Conservation (phyloP, 345 rosid species). For the Eucalyptus decipiens region DNA sequence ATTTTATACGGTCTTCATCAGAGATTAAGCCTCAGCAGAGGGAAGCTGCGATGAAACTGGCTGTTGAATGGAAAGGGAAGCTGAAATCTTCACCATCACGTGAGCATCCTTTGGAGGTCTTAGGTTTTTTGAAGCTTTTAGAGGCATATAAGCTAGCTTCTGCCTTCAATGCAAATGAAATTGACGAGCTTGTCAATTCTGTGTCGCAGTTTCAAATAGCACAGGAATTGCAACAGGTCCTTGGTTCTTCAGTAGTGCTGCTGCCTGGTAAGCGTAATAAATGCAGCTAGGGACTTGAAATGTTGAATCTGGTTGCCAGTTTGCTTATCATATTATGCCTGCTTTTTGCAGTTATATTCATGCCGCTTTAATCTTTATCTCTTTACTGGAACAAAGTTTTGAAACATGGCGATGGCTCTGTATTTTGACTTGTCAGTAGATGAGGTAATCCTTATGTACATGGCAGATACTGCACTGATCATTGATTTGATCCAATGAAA, state of each 20-base stretch:
- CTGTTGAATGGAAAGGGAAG: conserved; percentile 21
- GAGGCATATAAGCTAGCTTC: conserved; percentile 21
- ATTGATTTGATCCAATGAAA: background rate
- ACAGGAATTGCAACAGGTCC: conserved; percentile 7
- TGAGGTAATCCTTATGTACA: background rate
- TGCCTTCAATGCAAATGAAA: conserved; percentile 8
- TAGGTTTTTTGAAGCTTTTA: conserved; percentile 18
- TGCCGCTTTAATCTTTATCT: background rate
- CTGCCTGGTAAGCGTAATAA: background rate
- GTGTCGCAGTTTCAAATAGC: background rate
- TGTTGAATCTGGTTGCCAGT: background rate
- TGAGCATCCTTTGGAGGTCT: conserved; percentile 15
- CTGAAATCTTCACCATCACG: background rate
- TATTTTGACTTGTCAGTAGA: background rate
- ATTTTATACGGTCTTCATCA: conserved; percentile 11
- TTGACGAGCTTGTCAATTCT: conserved; percentile 5
- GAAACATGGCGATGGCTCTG: background rate
- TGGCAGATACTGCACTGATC: background rate
- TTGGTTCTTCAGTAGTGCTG: conserved; percentile 4
- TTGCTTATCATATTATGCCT: background rate
- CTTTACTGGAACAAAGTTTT: background rate
- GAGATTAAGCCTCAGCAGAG: conserved; percentile 5
- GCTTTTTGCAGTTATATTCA: background rate
- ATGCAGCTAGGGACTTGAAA: background rate
- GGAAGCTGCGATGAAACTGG: conserved; percentile 18